Percentiles rank a stretch among this genome's conserved stretches.
Conservation (phyloP, 495 filamentous ascomycete genomes). For the Lasiosphaeris hirsuta region DNA sequence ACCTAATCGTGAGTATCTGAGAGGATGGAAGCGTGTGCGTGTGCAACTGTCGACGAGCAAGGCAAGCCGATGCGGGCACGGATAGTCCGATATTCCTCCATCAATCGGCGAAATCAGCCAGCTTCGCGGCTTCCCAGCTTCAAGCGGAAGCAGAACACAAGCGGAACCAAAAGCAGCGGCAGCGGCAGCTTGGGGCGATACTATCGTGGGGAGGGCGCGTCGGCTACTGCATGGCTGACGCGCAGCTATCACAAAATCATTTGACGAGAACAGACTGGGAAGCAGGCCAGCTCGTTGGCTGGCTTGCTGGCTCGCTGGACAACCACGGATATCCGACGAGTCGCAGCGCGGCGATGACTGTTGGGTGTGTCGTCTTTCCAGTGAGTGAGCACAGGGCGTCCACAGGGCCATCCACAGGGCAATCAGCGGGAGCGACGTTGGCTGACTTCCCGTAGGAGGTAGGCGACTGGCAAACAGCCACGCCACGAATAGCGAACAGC, state of each 20-base stretch:
- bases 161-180: not conserved
- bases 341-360: not conserved
- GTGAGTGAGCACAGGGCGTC: not conserved
- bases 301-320: not conserved
- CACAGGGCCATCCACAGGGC: not conserved
- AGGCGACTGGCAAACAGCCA: not conserved
- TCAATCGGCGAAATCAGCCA: slow-evolving; percentile 8
- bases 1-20: too few species aligned
- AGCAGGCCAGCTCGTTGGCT: not conserved
- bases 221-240: slow-evolving; percentile 8
- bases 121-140: not conserved
- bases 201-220: not conserved
- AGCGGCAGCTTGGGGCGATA: not conserved
- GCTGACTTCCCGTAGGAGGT: not conserved
- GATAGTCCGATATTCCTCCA: not conserved
- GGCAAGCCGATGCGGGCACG: not conserved
- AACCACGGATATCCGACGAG: too few species aligned
- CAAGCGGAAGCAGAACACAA: not conserved
- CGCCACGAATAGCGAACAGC: too few species aligned
- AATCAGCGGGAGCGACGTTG: slow-evolving; percentile 2
- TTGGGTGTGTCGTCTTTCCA: too few species aligned
- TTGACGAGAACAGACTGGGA: slow-evolving; percentile 4
- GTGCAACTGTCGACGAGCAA: not conserved
- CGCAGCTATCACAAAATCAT: slow-evolving; percentile 10
- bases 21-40: not conserved